Evolutionary conservation across 2,329 filamentous ascomycete genomes (phyloP).

Genomic region (Clonostachys chloroleuca): DNA sequence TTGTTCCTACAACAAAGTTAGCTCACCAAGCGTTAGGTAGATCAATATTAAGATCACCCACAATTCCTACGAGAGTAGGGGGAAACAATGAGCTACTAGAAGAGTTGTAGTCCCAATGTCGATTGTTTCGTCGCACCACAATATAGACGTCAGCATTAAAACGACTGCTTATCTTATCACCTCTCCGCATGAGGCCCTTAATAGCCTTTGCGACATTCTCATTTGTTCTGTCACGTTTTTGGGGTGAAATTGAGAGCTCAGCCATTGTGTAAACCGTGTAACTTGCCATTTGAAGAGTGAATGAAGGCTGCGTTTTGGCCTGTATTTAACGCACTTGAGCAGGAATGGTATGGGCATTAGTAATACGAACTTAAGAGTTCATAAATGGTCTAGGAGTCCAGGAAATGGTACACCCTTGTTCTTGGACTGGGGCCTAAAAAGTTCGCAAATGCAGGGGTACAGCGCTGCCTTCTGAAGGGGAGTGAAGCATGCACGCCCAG

Average conservation of each 20-base stretch:
- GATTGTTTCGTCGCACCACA: neutral
- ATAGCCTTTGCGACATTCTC: neutral
- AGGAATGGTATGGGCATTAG: neutral
- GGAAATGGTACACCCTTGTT: too few species aligned
- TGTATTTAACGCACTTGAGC: neutral
- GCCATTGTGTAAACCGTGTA: neutral
- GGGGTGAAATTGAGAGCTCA: too few species aligned
- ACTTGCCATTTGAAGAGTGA: neutral
- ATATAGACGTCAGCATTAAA: neutral
- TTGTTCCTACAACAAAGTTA: neutral
- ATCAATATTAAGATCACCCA: neutral
- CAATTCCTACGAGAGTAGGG: neutral
- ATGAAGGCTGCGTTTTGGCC: neutral
- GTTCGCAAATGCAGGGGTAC: too few species aligned
- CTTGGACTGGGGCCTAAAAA: too few species aligned
- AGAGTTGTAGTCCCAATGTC: neutral
- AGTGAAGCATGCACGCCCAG: too few species aligned
- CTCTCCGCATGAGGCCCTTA: neutral
- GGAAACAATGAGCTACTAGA: neutral
- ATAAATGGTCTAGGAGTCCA: too few species aligned
- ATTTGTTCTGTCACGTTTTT: neutral
- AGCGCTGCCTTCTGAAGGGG: too few species aligned
- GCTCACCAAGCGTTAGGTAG: neutral
- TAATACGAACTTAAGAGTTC: neutral
- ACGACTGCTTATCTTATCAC: neutral